Base-by-base conservation (phyloP, 768 basidiomycete genomes). In the Erythrobasidium yunnanense region DNA sequence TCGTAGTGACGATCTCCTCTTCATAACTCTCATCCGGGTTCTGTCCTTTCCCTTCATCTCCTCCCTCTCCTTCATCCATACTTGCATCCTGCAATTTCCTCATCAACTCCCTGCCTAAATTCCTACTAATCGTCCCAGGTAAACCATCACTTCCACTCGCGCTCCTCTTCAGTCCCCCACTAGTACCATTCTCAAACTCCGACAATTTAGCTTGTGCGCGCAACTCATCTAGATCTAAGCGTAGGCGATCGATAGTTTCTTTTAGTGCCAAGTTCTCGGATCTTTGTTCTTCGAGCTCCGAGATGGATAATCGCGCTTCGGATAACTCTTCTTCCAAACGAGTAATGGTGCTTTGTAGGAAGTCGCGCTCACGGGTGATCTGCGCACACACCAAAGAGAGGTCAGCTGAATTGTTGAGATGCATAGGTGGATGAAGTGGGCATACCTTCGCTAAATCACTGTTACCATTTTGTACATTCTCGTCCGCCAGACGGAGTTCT, bases 231-330 rank as follows among this genome's bases (percentile, higher is more conserved):
- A 63, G 60, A 15, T 63, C 60, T 11, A 63, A 32, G 20, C 60
- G 7, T n/a, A 63, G 33, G 11, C 60, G 2, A 51, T 63, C 60
- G 29, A 96, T 96, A 1, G 91, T 95, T 80, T 96, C 92, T 74
- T 93, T 93, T 67, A 96, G 80, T 73, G 89, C 77, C 70, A 93
- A 74, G 72, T 95, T 96, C 79, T 92, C 89, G 72, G 90, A 88
- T 78, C 95, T 95, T 79, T 96, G 92, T 71, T 87, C 85, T 66
- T 92, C 89, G 35, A 95, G 81, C 66, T 84, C 82, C 0, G 79
- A 81, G 57, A 88, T 85, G 0, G 86, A 84, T 70, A 84, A 81
- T 55, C 85, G 83, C 2, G 89, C 87, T 25, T 82, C 72, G 2
- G 75, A 75, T 1, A 96, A 80, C 65, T 93, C 90, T 6, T 77